Evolutionary conservation across 805 yeast genomes (phyloP).

Genomic region (Wickerhamiella parazyma): DNA sequence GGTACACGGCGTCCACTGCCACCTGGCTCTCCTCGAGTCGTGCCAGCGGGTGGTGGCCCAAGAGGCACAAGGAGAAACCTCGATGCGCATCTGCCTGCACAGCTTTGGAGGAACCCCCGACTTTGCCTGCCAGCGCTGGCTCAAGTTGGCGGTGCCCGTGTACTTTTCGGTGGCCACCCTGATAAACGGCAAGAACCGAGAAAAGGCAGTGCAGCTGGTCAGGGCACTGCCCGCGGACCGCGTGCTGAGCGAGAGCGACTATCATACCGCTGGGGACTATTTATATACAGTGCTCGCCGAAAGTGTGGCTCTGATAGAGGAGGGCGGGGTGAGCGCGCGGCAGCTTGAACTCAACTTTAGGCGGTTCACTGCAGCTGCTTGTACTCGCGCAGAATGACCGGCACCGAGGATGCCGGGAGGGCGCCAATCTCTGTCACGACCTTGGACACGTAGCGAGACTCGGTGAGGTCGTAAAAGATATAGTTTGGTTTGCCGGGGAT

Average conservation of each 20-base stretch:
- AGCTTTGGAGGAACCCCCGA: slow-evolving; percentile 78
- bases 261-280: slow-evolving; percentile 22
- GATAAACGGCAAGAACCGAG: slow-evolving; percentile 31
- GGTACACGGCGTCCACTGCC: slow-evolving; percentile 74
- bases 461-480: slow-evolving; percentile 86
- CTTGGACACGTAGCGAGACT: slow-evolving; percentile 84
- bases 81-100: slow-evolving; percentile 48
- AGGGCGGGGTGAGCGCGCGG: neutral
- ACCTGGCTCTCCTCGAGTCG: slow-evolving; percentile 42
- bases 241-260: slow-evolving; percentile 43
- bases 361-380: slow-evolving; percentile 8
- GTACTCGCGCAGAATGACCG: slow-evolving; percentile 89
- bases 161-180: slow-evolving; percentile 42
- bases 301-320: slow-evolving; percentile 5
- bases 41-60: slow-evolving; percentile 22
- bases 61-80: too few relatives aligned
- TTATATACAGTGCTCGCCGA: slow-evolving; percentile 14
- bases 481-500: slow-evolving; percentile 40
- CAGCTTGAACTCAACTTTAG: slow-evolving; percentile 1
- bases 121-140: slow-evolving; percentile 26
- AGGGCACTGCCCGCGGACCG: slow-evolving; percentile 26
- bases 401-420: slow-evolving; percentile 95
- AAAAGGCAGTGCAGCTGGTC: slow-evolving; percentile 24
- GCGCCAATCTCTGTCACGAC: slow-evolving; percentile 94
- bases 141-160: slow-evolving; percentile 20